phyloP scores from a whole-genome alignment of 345 rosid genomes.

The Gossypium sturtianum region DNA sequence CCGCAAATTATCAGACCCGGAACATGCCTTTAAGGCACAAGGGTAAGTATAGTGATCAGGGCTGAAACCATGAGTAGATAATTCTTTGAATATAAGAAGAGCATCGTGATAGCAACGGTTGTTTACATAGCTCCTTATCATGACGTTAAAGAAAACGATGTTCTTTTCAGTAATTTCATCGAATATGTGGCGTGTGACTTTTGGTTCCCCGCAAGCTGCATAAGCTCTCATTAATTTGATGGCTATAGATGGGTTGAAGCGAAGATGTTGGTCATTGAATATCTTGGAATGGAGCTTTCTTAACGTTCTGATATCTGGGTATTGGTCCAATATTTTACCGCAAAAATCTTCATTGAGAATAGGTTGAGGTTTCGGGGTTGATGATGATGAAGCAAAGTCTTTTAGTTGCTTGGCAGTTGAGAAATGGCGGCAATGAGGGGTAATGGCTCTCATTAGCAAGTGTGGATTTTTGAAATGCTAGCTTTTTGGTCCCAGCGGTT shows the following conservation, averaged over 20 bases:
- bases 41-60: conserved; percentile 72
- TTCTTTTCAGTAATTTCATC: conserved; percentile 61
- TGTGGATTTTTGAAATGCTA: not conserved
- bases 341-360: conserved; percentile 26
- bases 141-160: conserved; percentile 60
- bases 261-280: conserved; percentile 22
- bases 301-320: conserved; percentile 47
- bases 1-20: conserved; percentile 41
- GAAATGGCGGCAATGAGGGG: conserved; percentile 27
- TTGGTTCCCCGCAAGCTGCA: conserved; percentile 38
- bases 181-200: conserved; percentile 50
- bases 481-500: not conserved
- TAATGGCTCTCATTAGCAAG: conserved; percentile 33
- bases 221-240: conserved; percentile 63
- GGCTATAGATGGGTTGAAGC: conserved; percentile 38
- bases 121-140: conserved; percentile 69
- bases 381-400: conserved; percentile 16
- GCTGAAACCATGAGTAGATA: conserved; percentile 32
- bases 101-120: conserved; percentile 42
- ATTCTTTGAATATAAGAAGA: conserved; percentile 33
- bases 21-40: conserved; percentile 68
- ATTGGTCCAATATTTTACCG: conserved; percentile 38
- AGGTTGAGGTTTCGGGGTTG: not conserved
- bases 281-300: conserved; percentile 40
- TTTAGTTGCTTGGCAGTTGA: conserved; percentile 15